Percentiles rank a stretch among this genome's conserved stretches.
These are phyloP conservation scores for Suillus sp. DNA, from an alignment of 768 basidiomycete genomes.

Conservation along the genomic window DNA sequence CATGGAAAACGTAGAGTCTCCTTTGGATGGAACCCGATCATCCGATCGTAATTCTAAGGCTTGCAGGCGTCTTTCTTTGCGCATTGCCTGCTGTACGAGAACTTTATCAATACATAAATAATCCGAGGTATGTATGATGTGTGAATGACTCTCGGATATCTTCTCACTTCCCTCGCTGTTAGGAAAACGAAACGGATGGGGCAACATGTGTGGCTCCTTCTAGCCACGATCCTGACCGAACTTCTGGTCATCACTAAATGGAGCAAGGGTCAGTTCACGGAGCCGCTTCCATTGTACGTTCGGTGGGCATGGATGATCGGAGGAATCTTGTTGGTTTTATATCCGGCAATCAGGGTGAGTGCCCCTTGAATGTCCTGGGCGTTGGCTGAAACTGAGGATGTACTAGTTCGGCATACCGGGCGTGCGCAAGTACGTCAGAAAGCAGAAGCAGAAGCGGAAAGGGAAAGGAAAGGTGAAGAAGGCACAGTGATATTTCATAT, in stretches of 20 bases:
- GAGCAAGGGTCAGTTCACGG: slow-evolving; percentile 70
- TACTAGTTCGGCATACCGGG: slow-evolving; percentile 66
- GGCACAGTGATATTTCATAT: slow-evolving; percentile 23
- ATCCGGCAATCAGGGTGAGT: slow-evolving; percentile 69
- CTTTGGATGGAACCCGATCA: slow-evolving; percentile 93
- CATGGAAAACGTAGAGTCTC: slow-evolving; percentile 44
- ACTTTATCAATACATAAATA: slow-evolving; percentile 80
- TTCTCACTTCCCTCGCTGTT: slow-evolving; percentile 14
- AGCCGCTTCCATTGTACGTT: slow-evolving; percentile 62
- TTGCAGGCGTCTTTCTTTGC: slow-evolving; percentile 80
- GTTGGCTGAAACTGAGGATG: slow-evolving; percentile 20
- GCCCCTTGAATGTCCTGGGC: background rate
- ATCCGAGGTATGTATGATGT: slow-evolving; percentile 61
- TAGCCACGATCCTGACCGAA: slow-evolving; percentile 85
- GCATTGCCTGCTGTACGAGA: slow-evolving; percentile 87
- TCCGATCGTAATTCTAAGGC: slow-evolving; percentile 72
- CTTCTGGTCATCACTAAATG: slow-evolving; percentile 81
- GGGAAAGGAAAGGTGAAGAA: slow-evolving; percentile 33
- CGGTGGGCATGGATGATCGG: slow-evolving; percentile 70
- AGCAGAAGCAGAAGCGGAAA: slow-evolving; percentile 33
- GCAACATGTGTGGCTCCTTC: slow-evolving; percentile 83
- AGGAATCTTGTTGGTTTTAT: slow-evolving; percentile 59
- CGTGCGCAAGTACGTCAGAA: slow-evolving; percentile 52
- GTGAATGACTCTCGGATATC: background rate
- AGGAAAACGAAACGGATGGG: slow-evolving; percentile 89